Evolutionary conservation across 164 flowering plant species (phyloP).

Genomic region (Liriodendron chinense): DNA sequence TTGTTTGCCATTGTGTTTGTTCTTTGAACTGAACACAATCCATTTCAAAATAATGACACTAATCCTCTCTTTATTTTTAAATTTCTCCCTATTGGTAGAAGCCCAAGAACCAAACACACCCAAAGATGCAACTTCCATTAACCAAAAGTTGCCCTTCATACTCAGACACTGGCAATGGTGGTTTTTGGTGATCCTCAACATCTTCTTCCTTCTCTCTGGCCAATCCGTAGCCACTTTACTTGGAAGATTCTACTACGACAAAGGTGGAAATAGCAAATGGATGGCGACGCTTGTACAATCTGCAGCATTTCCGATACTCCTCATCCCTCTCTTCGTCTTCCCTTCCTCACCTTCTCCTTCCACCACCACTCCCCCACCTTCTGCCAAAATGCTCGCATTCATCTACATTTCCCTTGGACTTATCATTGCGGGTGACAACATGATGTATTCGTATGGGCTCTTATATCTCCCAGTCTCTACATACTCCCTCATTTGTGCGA

Average conservation of each 20-base stretch:
- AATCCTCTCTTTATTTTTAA: not conserved
- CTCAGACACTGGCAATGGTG: constrained; percentile 25
- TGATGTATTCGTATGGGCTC: constrained; percentile 27
- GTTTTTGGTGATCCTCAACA: constrained; percentile 30
- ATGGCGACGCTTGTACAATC: constrained; percentile 31
- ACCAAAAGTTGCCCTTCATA: not conserved
- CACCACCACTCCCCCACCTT: not conserved
- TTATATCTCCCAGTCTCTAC: constrained; percentile 29
- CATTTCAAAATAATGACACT: not conserved
- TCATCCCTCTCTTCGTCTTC: constrained; percentile 20
- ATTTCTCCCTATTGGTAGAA: constrained; percentile 7
- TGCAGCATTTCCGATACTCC: constrained; percentile 27
- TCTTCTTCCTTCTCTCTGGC: constrained; percentile 26
- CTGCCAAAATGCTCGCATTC: not conserved
- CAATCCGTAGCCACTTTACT: constrained; percentile 24
- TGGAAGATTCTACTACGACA: constrained; percentile 28
- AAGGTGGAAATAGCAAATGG: constrained; percentile 38
- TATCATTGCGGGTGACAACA: constrained; percentile 12
- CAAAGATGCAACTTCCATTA: constrained; percentile 1
- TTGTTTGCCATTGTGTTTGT: not conserved
- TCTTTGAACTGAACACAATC: not conserved
- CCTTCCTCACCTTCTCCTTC: not conserved
- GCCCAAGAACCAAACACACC: constrained; percentile 22
- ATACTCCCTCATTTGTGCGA: constrained; percentile 25
- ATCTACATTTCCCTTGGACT: constrained; percentile 16